phyloP scores from a whole-genome alignment of 768 basidiomycete genomes.

The Fibroporia radiculosa region DNA sequence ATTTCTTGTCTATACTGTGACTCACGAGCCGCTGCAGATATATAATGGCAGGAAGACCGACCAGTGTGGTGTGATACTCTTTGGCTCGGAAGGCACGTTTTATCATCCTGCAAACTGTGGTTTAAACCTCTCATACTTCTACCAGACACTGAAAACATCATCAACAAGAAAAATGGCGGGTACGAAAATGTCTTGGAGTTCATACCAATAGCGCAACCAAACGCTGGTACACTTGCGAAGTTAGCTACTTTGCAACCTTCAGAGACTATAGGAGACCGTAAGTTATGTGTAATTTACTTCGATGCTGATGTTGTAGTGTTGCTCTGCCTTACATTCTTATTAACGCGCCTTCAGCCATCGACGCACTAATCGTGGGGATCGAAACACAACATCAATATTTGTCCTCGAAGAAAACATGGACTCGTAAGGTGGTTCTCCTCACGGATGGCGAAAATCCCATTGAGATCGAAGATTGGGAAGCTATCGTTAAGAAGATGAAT shows the following conservation, averaged over 20 bases:
- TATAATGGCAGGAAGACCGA: conserved; percentile 90
- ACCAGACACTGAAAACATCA: conserved; percentile 57
- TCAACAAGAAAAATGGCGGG: conserved; percentile 53
- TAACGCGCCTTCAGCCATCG: conserved; percentile 48
- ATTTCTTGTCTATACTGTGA: neutral
- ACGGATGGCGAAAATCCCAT: conserved; percentile 81
- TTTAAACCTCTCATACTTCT: no score
- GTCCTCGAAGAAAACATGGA: conserved; percentile 72
- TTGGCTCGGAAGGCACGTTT: conserved; percentile 75
- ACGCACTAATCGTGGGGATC: conserved; percentile 80
- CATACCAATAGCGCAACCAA: conserved; percentile 62
- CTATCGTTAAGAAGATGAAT: conserved; percentile 58
- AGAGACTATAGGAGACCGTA: conserved; percentile 56
- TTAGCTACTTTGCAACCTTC: conserved; percentile 55
- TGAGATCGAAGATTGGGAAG: conserved; percentile 71
- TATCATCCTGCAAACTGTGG: no score
- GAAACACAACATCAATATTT: conserved; percentile 71
- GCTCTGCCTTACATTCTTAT: neutral
- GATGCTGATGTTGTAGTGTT: neutral
- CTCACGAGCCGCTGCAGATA: conserved; percentile 43
- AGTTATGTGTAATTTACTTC: conserved; percentile 20
- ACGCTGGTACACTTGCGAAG: conserved; percentile 55
- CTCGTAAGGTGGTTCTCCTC: conserved; percentile 71
- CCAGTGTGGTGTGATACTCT: conserved; percentile 82
- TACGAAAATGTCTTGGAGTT: conserved; percentile 72